Evolutionary conservation across 2,329 filamentous ascomycete genomes (phyloP), one percentile per base, ranked within the genome.

Genomic region (Metarhizium robertsii): DNA sequence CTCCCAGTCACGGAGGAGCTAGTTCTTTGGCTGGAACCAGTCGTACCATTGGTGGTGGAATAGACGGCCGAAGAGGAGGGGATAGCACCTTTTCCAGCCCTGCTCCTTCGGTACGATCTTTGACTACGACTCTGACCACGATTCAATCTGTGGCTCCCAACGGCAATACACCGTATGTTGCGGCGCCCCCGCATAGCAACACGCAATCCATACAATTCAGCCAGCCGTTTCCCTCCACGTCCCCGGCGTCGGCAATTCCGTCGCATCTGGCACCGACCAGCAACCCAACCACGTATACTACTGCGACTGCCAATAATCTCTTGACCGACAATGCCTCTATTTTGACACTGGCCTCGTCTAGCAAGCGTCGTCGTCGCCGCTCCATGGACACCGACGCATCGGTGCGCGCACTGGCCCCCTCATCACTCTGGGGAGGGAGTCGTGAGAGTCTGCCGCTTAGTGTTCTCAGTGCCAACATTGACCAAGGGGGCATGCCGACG

Each of bases 301-400:
- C 80, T n/a, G 88, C 88, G 2, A 92, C 87, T 0, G 88, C 89
- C 53, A 91, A 92, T 70, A 90, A 89, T 63, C 78, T 92, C 6
- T 75, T 92, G 38, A 90, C 87, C 1, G 90, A 95, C 68, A 90
- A 95, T 66, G 90, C 90, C 25, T 92, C 88, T 30, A 92, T 95
- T 61, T 73, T 95, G 58, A 95, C 90, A 0, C 77, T 95, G 14
- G 90, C 90, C 2, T 92, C 88, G 4, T 92, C 88, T 0, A 90
- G 86, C 60, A 90, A 92, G 72, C 83, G 86, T 42, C 81, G 85
- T 32, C 84, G 90, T 40, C 81, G 89, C 51, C 82, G 88, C 58
- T 92, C 88, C 34, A 84, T 92, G 71, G 90, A 94, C 68, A 94
- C 90, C 0, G 88, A 94, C 67, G 90, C 90, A 5, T 92, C 88